Base-by-base conservation (phyloP, 1,139 yeast species). In the Taphrina confusa region DNA sequence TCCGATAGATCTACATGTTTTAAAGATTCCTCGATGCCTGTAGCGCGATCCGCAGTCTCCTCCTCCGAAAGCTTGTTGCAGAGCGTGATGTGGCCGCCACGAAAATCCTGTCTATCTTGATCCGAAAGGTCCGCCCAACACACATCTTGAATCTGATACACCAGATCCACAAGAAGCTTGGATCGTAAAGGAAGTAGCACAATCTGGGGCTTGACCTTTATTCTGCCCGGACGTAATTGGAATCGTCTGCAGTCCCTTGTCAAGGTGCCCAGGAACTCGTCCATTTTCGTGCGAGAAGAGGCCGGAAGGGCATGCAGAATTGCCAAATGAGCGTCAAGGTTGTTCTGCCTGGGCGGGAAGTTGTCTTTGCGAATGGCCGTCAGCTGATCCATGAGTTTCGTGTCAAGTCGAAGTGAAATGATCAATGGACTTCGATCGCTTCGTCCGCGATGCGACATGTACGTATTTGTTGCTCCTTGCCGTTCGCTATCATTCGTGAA, bases 251-350 rank as follows among this genome's bases (percentile, higher is more conserved):
- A 25, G 1, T 16, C 3, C 12, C 20, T 22, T 11, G 42, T 1
- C 5, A 37, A 5, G 25, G 18, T 6, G 23, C 9, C 20, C 20
- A 52, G 33, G 12, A 31, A 20, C 3, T 14, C 28, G n/a, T 39
- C 25, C 16, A 36, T 18, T 14, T 16, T 40, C 8, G 37, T 3
- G 4, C 28, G 40, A n/a, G 31, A 28, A 20, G 18, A 20, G 4
- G 44, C 20, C 3, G 57, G 57, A 11, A 52, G 34, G 4, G 57
- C 47, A 40, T 52, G 57, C 16, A 52, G 46, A 12, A 52, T 18
- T 16, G 57, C 40, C n/a, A 52, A 18, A 18, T 52, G 57, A 9
- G 57, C 57, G 11, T 40, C 49, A 12, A 52, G 49, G 16, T 52
- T 30, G 57, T 44, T 52, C 31, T 42, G 49, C 22, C 16, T 20